Conservation (phyloP, 2,329 filamentous ascomycete species). For the Colletotrichum sp. region DNA sequence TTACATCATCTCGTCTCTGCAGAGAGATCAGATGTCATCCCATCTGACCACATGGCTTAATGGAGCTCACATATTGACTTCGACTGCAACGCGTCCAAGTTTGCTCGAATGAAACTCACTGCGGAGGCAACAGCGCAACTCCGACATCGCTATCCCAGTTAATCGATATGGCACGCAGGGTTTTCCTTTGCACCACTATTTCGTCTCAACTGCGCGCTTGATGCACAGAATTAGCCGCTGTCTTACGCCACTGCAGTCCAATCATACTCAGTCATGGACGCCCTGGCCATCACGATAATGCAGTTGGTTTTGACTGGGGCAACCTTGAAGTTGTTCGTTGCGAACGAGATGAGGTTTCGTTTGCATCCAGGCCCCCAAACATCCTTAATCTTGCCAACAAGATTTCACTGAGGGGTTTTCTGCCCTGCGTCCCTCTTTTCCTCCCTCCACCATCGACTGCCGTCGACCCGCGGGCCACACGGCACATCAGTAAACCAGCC, state of each 20-base stretch:
- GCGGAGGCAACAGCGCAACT: not conserved
- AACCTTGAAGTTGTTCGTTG: not conserved
- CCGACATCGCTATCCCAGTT: constrained; percentile 5
- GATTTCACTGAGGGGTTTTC: not conserved
- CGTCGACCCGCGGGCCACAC: not conserved
- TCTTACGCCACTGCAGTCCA: not conserved
- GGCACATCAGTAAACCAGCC: constrained; percentile 3
- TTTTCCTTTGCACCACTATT: not conserved
- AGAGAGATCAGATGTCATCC: not conserved
- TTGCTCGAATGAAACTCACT: constrained; percentile 2
- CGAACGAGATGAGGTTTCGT: constrained; percentile 9
- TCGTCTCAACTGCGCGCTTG: not conserved
- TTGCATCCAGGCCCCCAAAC: not conserved
- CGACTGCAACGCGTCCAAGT: not conserved
- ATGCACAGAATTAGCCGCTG: not conserved
- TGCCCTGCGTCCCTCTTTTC: not conserved
- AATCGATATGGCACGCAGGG: not conserved
- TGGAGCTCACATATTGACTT: not conserved
- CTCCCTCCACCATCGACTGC: not conserved
- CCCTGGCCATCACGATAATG: not conserved
- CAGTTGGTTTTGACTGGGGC: not conserved
- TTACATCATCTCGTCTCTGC: constrained; percentile 1
- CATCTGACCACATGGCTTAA: not conserved
- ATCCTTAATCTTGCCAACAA: constrained; percentile 10
- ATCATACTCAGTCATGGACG: not conserved